Conservation (phyloP, 2,329 filamentous ascomycete genomes). For the Sordariomycetes sp. region DNA sequence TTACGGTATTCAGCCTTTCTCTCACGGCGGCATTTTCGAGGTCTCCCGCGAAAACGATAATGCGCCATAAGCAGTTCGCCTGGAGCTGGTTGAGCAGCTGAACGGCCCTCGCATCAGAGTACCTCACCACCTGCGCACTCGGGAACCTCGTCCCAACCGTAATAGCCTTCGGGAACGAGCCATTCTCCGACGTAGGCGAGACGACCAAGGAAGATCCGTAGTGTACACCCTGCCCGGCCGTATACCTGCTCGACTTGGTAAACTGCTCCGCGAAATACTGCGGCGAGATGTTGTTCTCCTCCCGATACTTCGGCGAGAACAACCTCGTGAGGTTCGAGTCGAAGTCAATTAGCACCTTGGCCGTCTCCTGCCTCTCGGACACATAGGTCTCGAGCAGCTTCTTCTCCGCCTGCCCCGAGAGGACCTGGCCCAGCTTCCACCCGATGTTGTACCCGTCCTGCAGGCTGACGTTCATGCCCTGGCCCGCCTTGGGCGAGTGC, state of each 20-base stretch:
- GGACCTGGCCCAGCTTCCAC: conserved; percentile 37
- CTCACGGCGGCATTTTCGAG: conserved; percentile 15
- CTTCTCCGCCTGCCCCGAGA: conserved; percentile 23
- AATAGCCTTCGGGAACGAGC: conserved; percentile 27
- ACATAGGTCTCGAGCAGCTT: conserved; percentile 34
- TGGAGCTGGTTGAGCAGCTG: conserved; percentile 39
- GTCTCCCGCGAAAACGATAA: conserved; percentile 49
- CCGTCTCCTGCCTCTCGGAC: conserved; percentile 41
- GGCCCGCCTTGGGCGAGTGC: conserved; percentile 48
- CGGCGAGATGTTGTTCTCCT: conserved; percentile 25
- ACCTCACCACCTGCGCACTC: conserved; percentile 46
- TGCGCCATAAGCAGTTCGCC: conserved; percentile 30
- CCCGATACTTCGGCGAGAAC: conserved; percentile 32
- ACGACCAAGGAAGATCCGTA: conserved; percentile 42
- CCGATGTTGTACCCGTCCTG: conserved; percentile 49
- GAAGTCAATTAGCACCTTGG: conserved; percentile 51
- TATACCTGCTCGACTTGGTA: conserved; percentile 45
- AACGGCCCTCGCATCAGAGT: conserved; percentile 47
- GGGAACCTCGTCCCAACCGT: conserved; percentile 45
- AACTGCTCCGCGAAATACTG: conserved; percentile 47
- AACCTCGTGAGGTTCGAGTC: conserved; percentile 41
- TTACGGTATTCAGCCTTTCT: not conserved
- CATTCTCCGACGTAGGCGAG: conserved; percentile 14
- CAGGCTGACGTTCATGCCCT: conserved; percentile 62
- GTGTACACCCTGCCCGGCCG: conserved; percentile 43